These are phyloP conservation scores for Westerdykella aurantiaca DNA, from an alignment of 2,329 filamentous ascomycete genomes.

Conservation along the genomic window DNA sequence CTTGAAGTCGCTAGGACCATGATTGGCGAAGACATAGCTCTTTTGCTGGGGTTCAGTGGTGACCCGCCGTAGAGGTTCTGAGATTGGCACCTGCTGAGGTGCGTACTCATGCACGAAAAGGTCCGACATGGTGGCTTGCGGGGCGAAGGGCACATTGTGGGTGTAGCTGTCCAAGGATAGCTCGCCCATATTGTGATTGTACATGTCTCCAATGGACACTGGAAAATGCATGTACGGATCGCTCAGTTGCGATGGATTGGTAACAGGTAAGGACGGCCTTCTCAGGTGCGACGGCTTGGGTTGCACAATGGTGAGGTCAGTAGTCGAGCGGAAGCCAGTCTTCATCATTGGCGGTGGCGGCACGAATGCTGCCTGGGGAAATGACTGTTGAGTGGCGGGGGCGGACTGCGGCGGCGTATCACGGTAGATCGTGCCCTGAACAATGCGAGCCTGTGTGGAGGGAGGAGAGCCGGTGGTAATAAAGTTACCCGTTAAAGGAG, in stretches of 20 bases:
- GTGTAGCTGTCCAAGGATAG: slow-evolving; percentile 25
- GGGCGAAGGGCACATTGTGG: slow-evolving; percentile 32
- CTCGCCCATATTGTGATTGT: slow-evolving; percentile 26
- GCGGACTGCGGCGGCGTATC: slow-evolving; percentile 49
- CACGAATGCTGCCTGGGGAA: slow-evolving; percentile 36
- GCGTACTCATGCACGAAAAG: slow-evolving; percentile 46
- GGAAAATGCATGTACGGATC: slow-evolving; percentile 22
- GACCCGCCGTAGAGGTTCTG: slow-evolving; percentile 13
- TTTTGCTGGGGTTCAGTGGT: slow-evolving; percentile 35
- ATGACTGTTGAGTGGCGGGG: slow-evolving; percentile 45
- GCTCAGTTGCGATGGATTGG: slow-evolving; percentile 18
- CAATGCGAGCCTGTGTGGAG: slow-evolving; percentile 36
- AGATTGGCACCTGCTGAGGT: slow-evolving; percentile 18
- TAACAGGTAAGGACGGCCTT: slow-evolving; percentile 33
- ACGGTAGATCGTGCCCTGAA: slow-evolving; percentile 34
- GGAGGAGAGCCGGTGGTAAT: slow-evolving; percentile 42
- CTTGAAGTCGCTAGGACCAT: slow-evolving; percentile 41
- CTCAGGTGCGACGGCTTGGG: slow-evolving; percentile 35
- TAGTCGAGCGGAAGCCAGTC: slow-evolving; percentile 29
- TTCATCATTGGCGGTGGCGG: slow-evolving; percentile 28
- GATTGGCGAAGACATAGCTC: slow-evolving; percentile 46
- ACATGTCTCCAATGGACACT: slow-evolving; percentile 15
- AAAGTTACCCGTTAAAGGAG: slow-evolving; percentile 23
- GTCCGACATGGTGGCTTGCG: slow-evolving; percentile 20
- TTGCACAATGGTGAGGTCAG: slow-evolving; percentile 30